A percentile compares a stretch with the other conserved stretches of the same genome.
Evolutionary conservation across 164 flowering plant species (phyloP).

Genomic region (Cinnamomum micranthum): DNA sequence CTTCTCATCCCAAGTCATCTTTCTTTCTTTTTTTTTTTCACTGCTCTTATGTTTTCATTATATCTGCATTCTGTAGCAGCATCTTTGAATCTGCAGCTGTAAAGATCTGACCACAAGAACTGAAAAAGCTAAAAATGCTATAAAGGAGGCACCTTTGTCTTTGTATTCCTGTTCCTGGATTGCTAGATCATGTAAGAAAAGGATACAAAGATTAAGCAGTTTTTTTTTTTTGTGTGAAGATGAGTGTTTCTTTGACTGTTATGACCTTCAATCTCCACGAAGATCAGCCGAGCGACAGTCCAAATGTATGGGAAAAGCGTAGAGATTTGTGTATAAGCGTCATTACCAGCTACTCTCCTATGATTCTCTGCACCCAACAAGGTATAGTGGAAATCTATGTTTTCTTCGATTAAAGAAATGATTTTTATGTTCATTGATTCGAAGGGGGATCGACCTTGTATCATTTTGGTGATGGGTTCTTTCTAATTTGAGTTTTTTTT

Average conservation of each 20-base stretch:
- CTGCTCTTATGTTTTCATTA: neutral
- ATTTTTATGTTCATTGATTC: no score
- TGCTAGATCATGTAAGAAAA: conserved; percentile 8
- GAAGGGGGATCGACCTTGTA: no score
- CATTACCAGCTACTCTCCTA: conserved; percentile 85
- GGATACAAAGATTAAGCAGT: neutral
- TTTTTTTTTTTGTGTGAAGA: conserved; percentile 24
- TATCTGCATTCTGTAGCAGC: neutral
- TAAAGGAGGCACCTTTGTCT: neutral
- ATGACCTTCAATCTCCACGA: conserved; percentile 94
- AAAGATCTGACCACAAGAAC: neutral
- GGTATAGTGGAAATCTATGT: conserved; percentile 28
- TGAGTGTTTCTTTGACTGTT: conserved; percentile 77
- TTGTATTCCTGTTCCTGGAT: neutral
- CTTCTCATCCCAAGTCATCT: neutral
- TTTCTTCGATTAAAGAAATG: no score
- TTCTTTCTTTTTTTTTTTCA: no score
- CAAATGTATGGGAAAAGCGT: conserved; percentile 86
- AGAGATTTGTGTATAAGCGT: conserved; percentile 87
- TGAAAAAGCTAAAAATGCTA: neutral
- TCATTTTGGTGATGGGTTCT: conserved; percentile 9
- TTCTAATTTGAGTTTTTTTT: neutral
- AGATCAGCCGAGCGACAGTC: conserved; percentile 64
- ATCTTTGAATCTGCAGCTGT: neutral
- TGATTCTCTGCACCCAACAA: conserved; percentile 91